phyloP scores from a whole-genome alignment of 306 rosid species.

The Fragaria nilgerrensis region DNA sequence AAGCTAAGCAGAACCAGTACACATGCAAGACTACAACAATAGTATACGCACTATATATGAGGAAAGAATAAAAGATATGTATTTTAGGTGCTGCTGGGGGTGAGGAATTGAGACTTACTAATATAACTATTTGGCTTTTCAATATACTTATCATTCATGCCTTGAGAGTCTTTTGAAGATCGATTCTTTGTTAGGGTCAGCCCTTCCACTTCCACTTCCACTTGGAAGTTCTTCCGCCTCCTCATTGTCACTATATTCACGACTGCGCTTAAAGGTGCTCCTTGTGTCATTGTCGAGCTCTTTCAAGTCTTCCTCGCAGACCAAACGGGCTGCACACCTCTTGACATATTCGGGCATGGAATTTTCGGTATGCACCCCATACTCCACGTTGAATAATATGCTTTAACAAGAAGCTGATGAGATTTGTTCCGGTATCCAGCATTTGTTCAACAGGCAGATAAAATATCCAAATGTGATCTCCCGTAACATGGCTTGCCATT shows the following conservation, averaged over 20 bases:
- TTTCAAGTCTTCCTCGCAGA: neutral
- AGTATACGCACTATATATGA: no score
- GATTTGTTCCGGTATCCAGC: no score
- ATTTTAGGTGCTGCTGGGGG: neutral
- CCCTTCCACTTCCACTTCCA: neutral
- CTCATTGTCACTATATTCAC: neutral
- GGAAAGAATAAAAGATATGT: no score
- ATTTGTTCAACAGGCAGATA: no score
- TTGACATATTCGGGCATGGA: neutral
- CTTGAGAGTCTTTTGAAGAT: neutral
- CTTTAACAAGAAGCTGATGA: no score
- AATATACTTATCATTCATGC: neutral
- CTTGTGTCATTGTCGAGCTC: neutral
- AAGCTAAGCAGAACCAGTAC: no score
- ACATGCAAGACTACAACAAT: no score
- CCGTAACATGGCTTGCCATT: no score
- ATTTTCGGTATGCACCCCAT: no score
- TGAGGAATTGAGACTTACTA: neutral
- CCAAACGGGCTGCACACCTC: neutral
- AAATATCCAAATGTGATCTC: no score
- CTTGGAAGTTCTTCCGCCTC: neutral
- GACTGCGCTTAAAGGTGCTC: neutral
- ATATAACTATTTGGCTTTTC: neutral
- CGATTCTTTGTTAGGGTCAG: neutral
- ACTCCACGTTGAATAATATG: no score